Conservation (phyloP, 2,329 filamentous ascomycete genomes). For the Alternaria burnsii region DNA sequence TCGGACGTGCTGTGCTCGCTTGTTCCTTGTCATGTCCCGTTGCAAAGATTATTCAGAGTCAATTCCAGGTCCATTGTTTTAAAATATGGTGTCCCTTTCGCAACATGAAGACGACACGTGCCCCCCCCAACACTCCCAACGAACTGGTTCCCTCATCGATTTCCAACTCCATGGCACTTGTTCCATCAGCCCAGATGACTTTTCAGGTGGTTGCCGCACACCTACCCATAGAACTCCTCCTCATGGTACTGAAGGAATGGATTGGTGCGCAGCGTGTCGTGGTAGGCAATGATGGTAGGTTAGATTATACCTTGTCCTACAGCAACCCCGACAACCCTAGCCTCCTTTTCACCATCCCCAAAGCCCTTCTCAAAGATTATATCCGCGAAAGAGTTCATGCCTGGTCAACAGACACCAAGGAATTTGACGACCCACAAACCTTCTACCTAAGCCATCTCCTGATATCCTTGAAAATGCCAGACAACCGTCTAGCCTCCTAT, state of each 20-base stretch:
- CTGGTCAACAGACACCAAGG: conserved; percentile 16
- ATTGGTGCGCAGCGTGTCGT: neutral
- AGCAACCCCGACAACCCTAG: neutral
- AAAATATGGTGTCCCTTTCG: neutral
- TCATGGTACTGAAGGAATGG: neutral
- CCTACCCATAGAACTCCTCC: neutral
- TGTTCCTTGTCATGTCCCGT: neutral
- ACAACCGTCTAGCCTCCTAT: neutral
- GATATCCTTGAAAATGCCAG: neutral
- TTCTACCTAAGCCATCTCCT: conserved; percentile 16
- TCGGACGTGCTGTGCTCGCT: neutral
- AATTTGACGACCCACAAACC: conserved; percentile 9
- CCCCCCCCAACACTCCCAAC: neutral
- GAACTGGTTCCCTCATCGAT: neutral
- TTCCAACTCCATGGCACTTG: neutral
- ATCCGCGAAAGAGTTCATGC: neutral
- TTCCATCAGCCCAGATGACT: neutral
- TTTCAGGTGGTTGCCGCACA: neutral
- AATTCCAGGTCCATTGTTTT: neutral
- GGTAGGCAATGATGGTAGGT: neutral
- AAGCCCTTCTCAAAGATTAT: neutral
- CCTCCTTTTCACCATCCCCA: neutral
- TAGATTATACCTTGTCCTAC: neutral
- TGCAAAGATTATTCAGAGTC: neutral
- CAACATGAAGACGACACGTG: neutral